Percentiles rank a stretch among this genome's conserved stretches.
These are phyloP conservation scores for Cryphonectria nitschkei DNA, from an alignment of 2,329 filamentous ascomycete species.

Conservation along the genomic window DNA sequence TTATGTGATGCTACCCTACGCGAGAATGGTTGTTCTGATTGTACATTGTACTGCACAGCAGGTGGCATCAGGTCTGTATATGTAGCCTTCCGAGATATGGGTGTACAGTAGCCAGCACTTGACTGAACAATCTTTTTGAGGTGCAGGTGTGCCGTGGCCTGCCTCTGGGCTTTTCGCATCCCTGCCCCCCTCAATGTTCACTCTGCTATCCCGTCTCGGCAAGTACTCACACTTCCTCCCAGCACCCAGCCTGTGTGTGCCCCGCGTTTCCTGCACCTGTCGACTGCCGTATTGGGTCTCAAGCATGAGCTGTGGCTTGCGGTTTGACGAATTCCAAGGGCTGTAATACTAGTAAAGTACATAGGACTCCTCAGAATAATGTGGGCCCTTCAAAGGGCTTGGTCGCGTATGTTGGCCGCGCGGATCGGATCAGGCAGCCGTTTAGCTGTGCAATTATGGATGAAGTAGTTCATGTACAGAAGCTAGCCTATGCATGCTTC, in stretches of 20 bases:
- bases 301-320: background rate
- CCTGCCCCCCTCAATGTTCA: background rate
- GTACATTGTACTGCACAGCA: no score
- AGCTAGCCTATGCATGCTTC: no score
- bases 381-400: background rate
- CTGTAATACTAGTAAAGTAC: no score
- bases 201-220: background rate
- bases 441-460: background rate
- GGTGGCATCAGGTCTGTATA: background rate
- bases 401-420: background rate
- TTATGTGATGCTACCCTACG: background rate
- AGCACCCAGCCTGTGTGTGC: no score
- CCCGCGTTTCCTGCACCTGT: background rate
- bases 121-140: no score
- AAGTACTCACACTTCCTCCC: background rate
- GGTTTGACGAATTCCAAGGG: background rate
- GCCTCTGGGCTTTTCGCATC: background rate
- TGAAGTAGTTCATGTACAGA: no score
- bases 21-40: background rate
- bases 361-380: no score
- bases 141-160: background rate
- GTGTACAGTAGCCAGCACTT: background rate
- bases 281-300: background rate
- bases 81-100: background rate
- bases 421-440: background rate